These are phyloP conservation scores for Coemansia sp. DNA, from an alignment of 192 early-diverging fungal species.

Conservation along the genomic window DNA sequence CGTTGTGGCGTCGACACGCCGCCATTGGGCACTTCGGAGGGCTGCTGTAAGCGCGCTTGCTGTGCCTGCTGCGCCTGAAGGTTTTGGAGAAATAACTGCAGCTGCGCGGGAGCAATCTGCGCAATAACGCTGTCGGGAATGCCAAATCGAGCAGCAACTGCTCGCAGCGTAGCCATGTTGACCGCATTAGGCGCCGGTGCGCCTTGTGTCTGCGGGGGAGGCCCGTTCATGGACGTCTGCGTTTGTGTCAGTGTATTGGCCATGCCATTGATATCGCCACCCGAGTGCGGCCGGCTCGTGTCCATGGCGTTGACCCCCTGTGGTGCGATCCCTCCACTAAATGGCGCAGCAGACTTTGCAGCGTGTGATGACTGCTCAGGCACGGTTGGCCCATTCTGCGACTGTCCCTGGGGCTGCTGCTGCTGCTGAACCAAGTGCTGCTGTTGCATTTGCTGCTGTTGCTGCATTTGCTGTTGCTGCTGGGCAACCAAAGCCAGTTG, in stretches of 20 bases:
- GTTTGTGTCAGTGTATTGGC: neutral
- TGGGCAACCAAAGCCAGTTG: slow-evolving; percentile 25
- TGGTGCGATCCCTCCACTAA: neutral
- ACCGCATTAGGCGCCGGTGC: neutral
- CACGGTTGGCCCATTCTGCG: slow-evolving; percentile 9
- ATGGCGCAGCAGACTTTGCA: neutral
- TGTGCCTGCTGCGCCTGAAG: slow-evolving; percentile 41
- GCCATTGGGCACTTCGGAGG: slow-evolving; percentile 1
- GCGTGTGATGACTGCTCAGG: neutral
- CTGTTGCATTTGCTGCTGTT: slow-evolving; percentile 3
- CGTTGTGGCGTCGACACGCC: slow-evolving; percentile 34
- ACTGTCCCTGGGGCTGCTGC: slow-evolving; percentile 12
- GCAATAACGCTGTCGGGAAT: slow-evolving; percentile 25
- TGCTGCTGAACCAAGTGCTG: slow-evolving; percentile 12
- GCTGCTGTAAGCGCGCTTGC: slow-evolving; percentile 12
- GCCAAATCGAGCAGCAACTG: slow-evolving; percentile 36
- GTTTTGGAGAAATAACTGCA: slow-evolving; percentile 35
- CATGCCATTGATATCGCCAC: neutral
- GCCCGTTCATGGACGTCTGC: neutral
- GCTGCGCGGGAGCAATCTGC: slow-evolving; percentile 32
- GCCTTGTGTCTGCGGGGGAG: neutral
- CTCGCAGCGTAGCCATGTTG: slow-evolving; percentile 31
- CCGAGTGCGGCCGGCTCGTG: neutral
- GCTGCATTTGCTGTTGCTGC: slow-evolving; percentile 15
- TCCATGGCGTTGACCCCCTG: neutral